Conservation (phyloP, 169 alveolate species). For the Plasmodium malariae region DNA sequence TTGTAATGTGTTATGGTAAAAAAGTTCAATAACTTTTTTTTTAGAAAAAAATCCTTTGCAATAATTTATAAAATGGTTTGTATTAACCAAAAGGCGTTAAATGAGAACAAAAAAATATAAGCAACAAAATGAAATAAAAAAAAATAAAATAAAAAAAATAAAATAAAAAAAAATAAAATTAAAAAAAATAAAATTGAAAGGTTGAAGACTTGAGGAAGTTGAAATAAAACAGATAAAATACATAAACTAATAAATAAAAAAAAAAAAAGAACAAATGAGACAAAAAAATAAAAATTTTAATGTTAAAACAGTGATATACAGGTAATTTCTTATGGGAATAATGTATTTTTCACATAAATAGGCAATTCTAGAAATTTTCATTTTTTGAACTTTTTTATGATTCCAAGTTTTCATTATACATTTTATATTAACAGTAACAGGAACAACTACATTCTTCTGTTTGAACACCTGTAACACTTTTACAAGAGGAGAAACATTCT, state of each 20-base stretch:
- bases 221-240: no score
- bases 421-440: slow-evolving; percentile 50
- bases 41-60: background rate
- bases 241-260: no score
- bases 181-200: no score
- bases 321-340: background rate
- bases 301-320: background rate
- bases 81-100: background rate
- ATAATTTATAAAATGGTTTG: background rate
- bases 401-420: background rate
- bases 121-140: no score
- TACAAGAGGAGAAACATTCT: slow-evolving; percentile 69
- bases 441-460: slow-evolving; percentile 75
- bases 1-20: background rate
- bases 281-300: background rate
- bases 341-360: slow-evolving; percentile 1
- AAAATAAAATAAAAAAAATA: no score
- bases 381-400: background rate
- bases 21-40: background rate
- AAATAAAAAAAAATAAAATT: no score
- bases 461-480: slow-evolving; percentile 70
- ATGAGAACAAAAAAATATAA: background rate
- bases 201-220: no score
- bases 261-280: background rate
- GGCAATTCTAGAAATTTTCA: background rate